Base-by-base conservation (phyloP, 768 basidiomycete genomes). In the Calocybe cyanea region DNA sequence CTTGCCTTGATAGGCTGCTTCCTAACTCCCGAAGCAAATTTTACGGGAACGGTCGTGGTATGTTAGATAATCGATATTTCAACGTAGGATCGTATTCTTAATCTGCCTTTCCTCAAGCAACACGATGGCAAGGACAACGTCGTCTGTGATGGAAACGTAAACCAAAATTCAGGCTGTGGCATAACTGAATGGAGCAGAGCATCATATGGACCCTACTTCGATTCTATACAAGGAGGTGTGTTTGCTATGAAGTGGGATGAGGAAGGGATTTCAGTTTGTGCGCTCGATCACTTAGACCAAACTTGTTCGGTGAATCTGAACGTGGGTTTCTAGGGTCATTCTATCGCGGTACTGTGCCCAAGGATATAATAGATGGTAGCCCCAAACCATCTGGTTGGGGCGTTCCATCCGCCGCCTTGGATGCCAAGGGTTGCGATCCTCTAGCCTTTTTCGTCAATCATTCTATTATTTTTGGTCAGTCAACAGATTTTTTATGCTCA, bases 221-320 rank as follows among this genome's bases (percentile, higher is more conserved):
- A 92, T 50, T 73, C 75, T 0, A 80, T 79, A 57, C 79, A 85
- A 8, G 92, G 92, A 4, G 92, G 92, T 2, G 81, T 91, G 2
- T 92, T 89, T 59, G 89, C 81, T 1, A 90, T 91, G 87, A 85
- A 86, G 55, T 93, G 92, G 92, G 87, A 92, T 57, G 76, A 81
- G 48, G 73, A 71, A 49, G 81, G 82, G 1, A 88, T 91, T 45
- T 77, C 81, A 32, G 76, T 88, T 51, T 90, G 87, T 90, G 50
- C 61, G 87, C 71, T n/a, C 7, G 28, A 11, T 36, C 24, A 13
- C 20, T 41, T 9, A 8, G 18, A 2, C 30, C 18, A 13, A 14
- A 6, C 18, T 21, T 25, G 8, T 32, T 32, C 9, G 6, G 34
- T 36, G 56, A 6, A 28, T 28, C 25, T 28, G 25, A 18, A 54